A percentile compares a stretch with the other conserved stretches of the same genome.
Evolutionary conservation across 2,329 filamentous ascomycete species (phyloP).

Genomic region (Paramyrothecium sp.): DNA sequence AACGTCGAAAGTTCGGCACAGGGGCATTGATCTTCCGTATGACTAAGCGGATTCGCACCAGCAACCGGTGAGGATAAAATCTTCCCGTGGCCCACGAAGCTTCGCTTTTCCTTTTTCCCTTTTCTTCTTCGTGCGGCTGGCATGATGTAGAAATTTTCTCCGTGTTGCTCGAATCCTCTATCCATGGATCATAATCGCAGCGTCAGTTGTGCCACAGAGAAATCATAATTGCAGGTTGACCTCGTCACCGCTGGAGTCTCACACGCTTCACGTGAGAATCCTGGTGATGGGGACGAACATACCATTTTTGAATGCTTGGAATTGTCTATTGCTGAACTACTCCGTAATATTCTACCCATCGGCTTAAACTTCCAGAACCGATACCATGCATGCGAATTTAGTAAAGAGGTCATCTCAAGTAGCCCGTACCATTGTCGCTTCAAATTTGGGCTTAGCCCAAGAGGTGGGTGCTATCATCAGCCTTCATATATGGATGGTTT

Average conservation of each 20-base stretch:
- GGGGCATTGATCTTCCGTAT: conserved; percentile 1
- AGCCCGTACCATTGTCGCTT: too few species aligned
- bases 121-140: conserved; percentile 77
- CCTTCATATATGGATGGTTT: too few species aligned
- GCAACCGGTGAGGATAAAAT: conserved; percentile 25
- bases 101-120: conserved; percentile 42
- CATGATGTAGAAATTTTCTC: conserved; percentile 66
- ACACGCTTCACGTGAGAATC: conserved; percentile 24
- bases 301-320: conserved; percentile 6
- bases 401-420: too few species aligned
- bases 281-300: conserved; percentile 44
- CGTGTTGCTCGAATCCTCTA: conserved; percentile 74
- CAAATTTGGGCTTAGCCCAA: too few species aligned
- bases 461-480: too few species aligned
- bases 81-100: conserved; percentile 21
- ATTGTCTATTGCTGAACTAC: not conserved
- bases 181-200: conserved; percentile 54
- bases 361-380: not conserved
- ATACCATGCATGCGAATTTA: not conserved
- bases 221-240: conserved; percentile 74
- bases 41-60: conserved; percentile 18
- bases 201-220: conserved; percentile 80
- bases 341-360: not conserved
- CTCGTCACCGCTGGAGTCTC: conserved; percentile 45
- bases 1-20: not conserved